Percentiles rank a stretch among this genome's conserved stretches.
Evolutionary conservation across 106 monocot species (phyloP).

Genomic region (Phalaenopsis aphrodite): DNA sequence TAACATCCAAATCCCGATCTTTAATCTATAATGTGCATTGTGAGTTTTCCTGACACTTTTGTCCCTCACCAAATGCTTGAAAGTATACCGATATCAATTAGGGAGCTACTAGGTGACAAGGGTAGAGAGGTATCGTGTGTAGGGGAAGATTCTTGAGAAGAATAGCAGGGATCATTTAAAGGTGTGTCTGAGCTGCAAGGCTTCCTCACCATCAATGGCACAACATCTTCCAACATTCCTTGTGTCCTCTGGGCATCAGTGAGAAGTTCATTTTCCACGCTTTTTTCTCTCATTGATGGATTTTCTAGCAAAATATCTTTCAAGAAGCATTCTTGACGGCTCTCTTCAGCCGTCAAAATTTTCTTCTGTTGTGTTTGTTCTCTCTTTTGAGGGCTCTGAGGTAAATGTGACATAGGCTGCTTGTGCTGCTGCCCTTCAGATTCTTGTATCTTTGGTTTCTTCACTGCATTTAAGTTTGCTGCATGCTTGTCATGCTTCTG

Average conservation of each 20-base stretch:
- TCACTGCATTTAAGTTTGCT: conserved; percentile 5
- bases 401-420: no score
- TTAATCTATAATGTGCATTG: no score
- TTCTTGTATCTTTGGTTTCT: conserved; percentile 23
- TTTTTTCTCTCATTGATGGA: not conserved
- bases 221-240: conserved; percentile 78
- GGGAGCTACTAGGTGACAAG: no score
- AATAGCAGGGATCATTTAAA: conserved; percentile 14
- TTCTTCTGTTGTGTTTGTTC: conserved; percentile 3
- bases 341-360: not conserved
- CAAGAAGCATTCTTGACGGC: not conserved
- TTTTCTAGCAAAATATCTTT: not conserved
- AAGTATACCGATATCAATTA: no score
- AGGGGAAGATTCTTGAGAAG: conserved; percentile 31
- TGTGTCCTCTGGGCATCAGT: conserved; percentile 16
- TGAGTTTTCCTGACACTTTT: no score
- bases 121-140: conserved; percentile 10
- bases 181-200: conserved; percentile 21
- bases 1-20: no score
- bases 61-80: no score
- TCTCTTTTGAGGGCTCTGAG: not conserved
- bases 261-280: not conserved
- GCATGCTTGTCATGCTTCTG: conserved; percentile 4
- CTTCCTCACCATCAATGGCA: conserved; percentile 57
- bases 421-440: not conserved